Evolutionary conservation across 1,139 yeast species (phyloP).

Genomic region (Candida dubliniensis): DNA sequence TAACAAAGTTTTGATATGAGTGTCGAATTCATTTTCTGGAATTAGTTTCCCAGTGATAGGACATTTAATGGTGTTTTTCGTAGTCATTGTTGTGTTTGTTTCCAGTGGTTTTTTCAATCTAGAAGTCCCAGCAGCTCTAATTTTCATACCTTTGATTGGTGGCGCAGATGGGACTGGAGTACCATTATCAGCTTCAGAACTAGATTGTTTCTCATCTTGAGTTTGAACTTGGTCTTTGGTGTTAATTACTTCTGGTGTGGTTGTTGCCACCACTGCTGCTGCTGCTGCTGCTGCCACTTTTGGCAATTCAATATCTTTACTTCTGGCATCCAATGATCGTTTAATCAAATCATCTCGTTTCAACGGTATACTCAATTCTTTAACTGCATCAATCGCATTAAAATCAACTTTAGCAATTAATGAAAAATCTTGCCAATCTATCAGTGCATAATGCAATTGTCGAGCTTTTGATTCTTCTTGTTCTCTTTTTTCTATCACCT

Average conservation of each 20-base stretch:
- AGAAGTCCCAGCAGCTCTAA: constrained; percentile 68
- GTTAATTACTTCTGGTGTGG: constrained; percentile 15
- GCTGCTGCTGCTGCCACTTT: constrained; percentile 5
- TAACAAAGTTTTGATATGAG: constrained; percentile 68
- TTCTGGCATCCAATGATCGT: constrained; percentile 53
- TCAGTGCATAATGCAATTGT: constrained; percentile 62
- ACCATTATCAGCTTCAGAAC: no score
- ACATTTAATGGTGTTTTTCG: constrained; percentile 53
- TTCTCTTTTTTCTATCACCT: constrained; percentile 28
- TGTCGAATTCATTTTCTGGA: constrained; percentile 71
- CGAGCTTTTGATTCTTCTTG: constrained; percentile 34
- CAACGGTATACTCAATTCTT: constrained; percentile 62
- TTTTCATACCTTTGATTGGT: constrained; percentile 54
- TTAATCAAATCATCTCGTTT: constrained; percentile 59
- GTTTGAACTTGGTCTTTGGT: constrained; percentile 21
- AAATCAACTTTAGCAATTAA: constrained; percentile 71
- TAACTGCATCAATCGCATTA: constrained; percentile 62
- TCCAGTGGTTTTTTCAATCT: constrained; percentile 39
- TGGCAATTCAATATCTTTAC: constrained; percentile 20
- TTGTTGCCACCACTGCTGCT: constrained; percentile 3
- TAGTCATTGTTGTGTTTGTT: constrained; percentile 6
- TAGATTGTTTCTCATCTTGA: constrained; percentile 9
- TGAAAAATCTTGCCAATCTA: constrained; percentile 85
- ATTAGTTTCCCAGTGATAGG: constrained; percentile 72
- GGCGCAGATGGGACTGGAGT: constrained; percentile 17